Evolutionary conservation across 2,329 filamentous ascomycete species (phyloP).

Genomic region (Fusarium avenaceum): DNA sequence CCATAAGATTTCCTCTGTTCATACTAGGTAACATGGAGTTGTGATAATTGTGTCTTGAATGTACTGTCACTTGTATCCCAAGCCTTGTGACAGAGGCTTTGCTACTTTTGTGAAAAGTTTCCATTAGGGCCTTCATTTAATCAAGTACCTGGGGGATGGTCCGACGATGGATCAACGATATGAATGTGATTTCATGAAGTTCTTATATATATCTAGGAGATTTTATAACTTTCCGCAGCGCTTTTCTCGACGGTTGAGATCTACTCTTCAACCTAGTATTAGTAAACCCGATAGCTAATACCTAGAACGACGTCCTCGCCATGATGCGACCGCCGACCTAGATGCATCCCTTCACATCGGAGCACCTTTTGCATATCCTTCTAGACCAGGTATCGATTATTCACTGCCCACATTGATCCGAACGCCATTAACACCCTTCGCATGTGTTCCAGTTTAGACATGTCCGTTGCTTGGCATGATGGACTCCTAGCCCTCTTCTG

Average conservation of each 20-base stretch:
- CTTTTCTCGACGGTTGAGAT: neutral
- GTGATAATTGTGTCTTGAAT: conserved; percentile 48
- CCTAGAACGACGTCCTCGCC: neutral
- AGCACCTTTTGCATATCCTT: neutral
- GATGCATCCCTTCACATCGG: neutral
- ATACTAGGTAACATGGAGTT: conserved; percentile 53
- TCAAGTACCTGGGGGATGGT: neutral
- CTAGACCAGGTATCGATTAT: conserved; percentile 17
- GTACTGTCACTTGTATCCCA: conserved; percentile 13
- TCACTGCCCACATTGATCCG: conserved; percentile 5
- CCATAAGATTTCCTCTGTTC: conserved; percentile 64
- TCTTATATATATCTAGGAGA: neutral
- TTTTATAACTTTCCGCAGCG: neutral
- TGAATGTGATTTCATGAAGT: neutral
- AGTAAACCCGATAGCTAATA: neutral
- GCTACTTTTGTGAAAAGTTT: neutral
- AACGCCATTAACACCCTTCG: conserved; percentile 43
- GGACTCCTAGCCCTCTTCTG: conserved; percentile 54
- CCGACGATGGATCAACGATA: neutral
- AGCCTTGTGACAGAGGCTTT: neutral
- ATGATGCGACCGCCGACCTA: neutral
- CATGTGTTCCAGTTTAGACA: conserved; percentile 12
- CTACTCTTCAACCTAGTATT: neutral
- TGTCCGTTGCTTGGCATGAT: conserved; percentile 15
- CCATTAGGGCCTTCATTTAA: neutral